Base-by-base conservation (phyloP, 2,329 filamentous ascomycete genomes). In the Fusarium azukiicola region DNA sequence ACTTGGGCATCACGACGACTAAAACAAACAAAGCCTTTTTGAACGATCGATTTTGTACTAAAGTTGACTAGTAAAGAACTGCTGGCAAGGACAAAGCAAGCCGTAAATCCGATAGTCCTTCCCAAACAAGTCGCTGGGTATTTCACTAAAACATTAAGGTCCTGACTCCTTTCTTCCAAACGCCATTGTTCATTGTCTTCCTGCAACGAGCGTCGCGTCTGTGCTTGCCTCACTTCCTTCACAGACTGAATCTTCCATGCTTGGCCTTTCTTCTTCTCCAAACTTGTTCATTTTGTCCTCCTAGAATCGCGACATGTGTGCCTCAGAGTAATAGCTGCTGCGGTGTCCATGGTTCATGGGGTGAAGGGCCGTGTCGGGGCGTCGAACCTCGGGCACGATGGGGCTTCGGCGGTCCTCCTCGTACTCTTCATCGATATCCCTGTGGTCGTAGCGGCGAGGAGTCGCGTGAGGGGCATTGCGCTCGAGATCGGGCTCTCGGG, bases 361-460 rank as follows among this genome's bases (percentile, higher is more conserved):
- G 79, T 95, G 93, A 77, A 93, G 75, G 3, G 91, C 91, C 12
- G 93, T 93, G 40, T 91, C 89, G 2, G 93, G 93, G 16, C 93
- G 90, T 82, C 90, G 87, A 17, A 94, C 75, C 1, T 88, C 88
- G 3, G 93, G 92, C 32, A 90, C 86, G 76, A 95, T 91, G 4
- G 93, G 93, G 78, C 92, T 93, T 67, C 86, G 85, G 67, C 90
- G 88, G 44, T 83, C 85, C 74, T 79, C 73, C 67, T 81, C 76
- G 40, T 75, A 80, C 23, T 77, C 74, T 36, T 64, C 38, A 6
- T 40, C 50, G 36, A 50, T 46, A 49, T 79, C 72, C 23, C 73
- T 71, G 52, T 75, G 71, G 12, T 73, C 61, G 23, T 74, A 75
- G 42, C 27, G 27, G 27, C 27, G 27, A 32, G 27, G 27, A 32